Evolutionary conservation across 2,329 filamentous ascomycete genomes (phyloP).

Genomic region (Raffaelea arxii): DNA sequence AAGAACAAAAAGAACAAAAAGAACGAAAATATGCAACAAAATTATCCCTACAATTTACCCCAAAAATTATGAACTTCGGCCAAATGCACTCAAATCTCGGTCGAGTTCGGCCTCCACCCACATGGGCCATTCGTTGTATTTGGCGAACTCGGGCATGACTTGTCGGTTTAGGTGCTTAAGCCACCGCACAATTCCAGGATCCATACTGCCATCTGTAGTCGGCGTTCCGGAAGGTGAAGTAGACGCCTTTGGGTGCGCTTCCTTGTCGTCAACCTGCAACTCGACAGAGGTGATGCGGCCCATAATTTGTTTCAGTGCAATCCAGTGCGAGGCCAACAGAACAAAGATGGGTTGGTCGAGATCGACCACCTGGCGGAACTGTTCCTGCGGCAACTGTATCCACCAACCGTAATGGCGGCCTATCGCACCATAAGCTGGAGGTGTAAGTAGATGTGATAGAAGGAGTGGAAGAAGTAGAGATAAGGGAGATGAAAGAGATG

Average conservation of each 20-base stretch:
- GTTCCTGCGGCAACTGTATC: conserved; percentile 44
- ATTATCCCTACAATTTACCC: not conserved
- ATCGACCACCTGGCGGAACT: conserved; percentile 41
- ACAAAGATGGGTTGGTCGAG: conserved; percentile 33
- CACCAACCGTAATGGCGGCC: conserved; percentile 44
- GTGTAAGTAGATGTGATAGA: too few relatives aligned
- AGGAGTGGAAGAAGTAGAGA: not conserved
- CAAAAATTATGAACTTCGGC: conserved; percentile 14
- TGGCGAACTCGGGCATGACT: conserved; percentile 32
- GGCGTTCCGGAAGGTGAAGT: not conserved
- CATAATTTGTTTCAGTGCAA: conserved; percentile 46
- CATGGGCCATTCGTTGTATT: conserved; percentile 42
- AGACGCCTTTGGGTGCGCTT: conserved; percentile 12
- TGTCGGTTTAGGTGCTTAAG: conserved; percentile 38
- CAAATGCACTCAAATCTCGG: conserved; percentile 35
- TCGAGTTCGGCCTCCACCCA: conserved; percentile 45
- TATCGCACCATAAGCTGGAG: conserved; percentile 38
- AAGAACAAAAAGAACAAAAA: not conserved
- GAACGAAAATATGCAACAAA: not conserved
- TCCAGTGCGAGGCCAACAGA: conserved; percentile 44
- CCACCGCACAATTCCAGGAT: conserved; percentile 39
- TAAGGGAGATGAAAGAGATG: not conserved
- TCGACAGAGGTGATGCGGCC: conserved; percentile 27
- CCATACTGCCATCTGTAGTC: conserved; percentile 15
- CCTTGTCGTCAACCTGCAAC: not conserved